A percentile compares a stretch with the other conserved stretches of the same genome.
Conservation (phyloP, 176 grass and related monocot species). For the Stipa capillata region DNA sequence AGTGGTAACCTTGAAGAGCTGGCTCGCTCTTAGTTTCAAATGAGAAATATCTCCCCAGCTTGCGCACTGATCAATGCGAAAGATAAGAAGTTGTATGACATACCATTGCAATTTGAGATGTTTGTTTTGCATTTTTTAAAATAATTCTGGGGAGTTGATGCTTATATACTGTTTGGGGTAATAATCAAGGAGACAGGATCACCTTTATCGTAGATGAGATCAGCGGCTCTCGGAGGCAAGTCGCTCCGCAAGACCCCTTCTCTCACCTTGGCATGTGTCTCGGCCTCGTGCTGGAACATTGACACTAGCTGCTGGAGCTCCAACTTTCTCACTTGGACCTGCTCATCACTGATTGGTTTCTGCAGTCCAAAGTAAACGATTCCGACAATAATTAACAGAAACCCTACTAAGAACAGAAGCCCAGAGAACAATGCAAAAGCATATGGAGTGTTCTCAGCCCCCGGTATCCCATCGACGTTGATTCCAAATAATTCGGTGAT, state of each 20-base stretch:
- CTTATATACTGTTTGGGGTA: background rate
- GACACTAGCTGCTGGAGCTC: conserved; percentile 54
- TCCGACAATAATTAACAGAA: conserved; percentile 24
- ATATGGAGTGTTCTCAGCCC: conserved; percentile 30
- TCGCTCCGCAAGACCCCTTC: conserved; percentile 47
- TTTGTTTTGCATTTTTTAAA: background rate
- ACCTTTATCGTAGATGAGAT: conserved; percentile 41
- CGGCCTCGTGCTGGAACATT: conserved; percentile 49
- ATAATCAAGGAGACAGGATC: background rate
- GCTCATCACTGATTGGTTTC: conserved; percentile 37
- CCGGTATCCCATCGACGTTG: conserved; percentile 59
- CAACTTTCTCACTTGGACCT: conserved; percentile 46
- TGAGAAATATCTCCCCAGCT: conserved; percentile 17
- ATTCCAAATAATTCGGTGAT: conserved; percentile 49
- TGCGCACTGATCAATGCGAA: background rate
- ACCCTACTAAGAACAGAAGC: conserved; percentile 26
- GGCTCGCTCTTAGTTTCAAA: conserved; percentile 9
- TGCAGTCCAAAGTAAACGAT: conserved; percentile 43
- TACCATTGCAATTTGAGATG: background rate
- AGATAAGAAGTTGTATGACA: background rate
- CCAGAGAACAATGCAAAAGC: conserved; percentile 45
- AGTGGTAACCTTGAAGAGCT: conserved; percentile 5
- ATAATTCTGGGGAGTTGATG: background rate
- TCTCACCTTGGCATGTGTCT: conserved; percentile 54
- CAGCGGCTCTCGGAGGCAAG: conserved; percentile 32